Conservation (phyloP, 2,329 filamentous ascomycete species). For the Byssoonygena ceratinophila region DNA sequence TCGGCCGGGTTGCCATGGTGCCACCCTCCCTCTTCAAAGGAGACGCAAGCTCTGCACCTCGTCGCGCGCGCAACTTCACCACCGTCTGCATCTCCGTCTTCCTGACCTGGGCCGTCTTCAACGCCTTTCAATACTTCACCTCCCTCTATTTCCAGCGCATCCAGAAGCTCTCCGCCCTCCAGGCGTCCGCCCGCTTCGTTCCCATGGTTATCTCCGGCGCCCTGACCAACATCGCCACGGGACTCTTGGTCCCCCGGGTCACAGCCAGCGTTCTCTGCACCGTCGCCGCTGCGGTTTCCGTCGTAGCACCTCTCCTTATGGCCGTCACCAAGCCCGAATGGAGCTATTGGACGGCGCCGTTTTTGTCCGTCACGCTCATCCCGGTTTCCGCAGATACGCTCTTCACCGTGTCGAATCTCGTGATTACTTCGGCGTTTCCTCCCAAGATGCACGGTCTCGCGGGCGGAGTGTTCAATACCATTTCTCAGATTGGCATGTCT, state of each 20-base stretch:
- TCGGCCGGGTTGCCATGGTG: constrained; percentile 43
- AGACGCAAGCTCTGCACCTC: constrained; percentile 36
- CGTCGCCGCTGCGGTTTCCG: constrained; percentile 9
- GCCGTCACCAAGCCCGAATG: constrained; percentile 8
- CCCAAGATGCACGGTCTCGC: constrained; percentile 48
- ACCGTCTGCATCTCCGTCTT: constrained; percentile 42
- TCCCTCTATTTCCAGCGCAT: constrained; percentile 42
- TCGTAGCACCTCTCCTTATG: constrained; percentile 15
- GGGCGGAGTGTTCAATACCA: constrained; percentile 52
- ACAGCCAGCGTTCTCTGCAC: constrained; percentile 12
- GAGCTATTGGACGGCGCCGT: constrained; percentile 16
- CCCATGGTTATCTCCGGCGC: constrained; percentile 37
- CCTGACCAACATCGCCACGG: constrained; percentile 15
- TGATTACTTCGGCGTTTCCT: constrained; percentile 47
- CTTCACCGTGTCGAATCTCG: constrained; percentile 43
- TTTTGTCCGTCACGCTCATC: constrained; percentile 10
- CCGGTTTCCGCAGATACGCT: constrained; percentile 16
- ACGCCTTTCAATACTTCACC: constrained; percentile 18
- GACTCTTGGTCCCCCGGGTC: constrained; percentile 12
- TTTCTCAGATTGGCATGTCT: constrained; percentile 46
- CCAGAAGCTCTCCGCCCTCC: constrained; percentile 38
- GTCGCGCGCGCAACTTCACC: constrained; percentile 41
- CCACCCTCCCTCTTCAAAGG: constrained; percentile 51
- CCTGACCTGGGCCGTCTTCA: constrained; percentile 36
- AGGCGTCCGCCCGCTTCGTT: constrained; percentile 39